These are phyloP conservation scores for Penicillium sp. DNA, from an alignment of 2,329 filamentous ascomycete species.

Conservation along the genomic window DNA sequence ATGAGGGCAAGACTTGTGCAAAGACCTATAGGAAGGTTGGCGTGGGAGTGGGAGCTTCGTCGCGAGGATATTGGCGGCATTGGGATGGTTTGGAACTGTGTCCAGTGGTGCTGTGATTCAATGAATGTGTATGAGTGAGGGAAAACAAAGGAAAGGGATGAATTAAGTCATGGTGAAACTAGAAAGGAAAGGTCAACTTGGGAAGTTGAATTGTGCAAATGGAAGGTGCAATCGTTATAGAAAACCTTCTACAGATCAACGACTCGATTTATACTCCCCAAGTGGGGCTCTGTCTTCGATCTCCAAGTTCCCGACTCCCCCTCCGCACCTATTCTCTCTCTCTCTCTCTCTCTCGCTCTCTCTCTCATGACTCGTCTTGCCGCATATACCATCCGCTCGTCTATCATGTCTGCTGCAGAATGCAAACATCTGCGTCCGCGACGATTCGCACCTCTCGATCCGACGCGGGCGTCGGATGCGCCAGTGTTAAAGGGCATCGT, in stretches of 20 bases:
- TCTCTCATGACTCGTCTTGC: conserved; percentile 1
- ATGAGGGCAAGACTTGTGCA: conserved; percentile 18
- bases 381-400: conserved; percentile 1
- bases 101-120: not conserved
- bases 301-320: not conserved
- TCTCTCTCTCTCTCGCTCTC: not conserved
- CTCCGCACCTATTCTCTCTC: not conserved
- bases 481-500: conserved; percentile 60
- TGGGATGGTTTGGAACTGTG: not conserved
- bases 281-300: no score
- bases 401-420: conserved; percentile 22
- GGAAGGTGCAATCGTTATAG: not conserved
- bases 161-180: not conserved
- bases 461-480: conserved; percentile 31
- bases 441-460: conserved; percentile 52
- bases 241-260: not conserved
- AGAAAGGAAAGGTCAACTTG: not conserved
- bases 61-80: conserved; percentile 8
- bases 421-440: conserved; percentile 34
- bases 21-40: conserved; percentile 16
- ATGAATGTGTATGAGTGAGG: not conserved
- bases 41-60: conserved; percentile 1
- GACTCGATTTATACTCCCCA: not conserved
- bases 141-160: not conserved
- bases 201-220: not conserved